Percentiles rank a stretch among this genome's conserved stretches.
phyloP scores from a whole-genome alignment of 169 alveolate species.

The Eimeria sp. region DNA sequence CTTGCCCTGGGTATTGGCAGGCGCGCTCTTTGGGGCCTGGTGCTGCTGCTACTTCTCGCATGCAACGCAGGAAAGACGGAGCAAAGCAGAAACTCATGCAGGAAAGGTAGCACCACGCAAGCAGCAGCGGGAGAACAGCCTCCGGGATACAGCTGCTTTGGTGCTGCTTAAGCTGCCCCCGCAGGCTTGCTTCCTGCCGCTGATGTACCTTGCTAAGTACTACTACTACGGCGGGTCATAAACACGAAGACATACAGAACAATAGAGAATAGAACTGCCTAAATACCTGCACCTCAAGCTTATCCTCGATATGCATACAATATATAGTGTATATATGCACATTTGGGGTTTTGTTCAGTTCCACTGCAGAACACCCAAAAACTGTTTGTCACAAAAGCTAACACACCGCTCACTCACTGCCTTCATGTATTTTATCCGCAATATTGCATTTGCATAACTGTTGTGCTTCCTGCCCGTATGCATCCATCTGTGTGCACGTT shows the following conservation, averaged over 20 bases:
- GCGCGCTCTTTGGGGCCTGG: constrained; percentile 66
- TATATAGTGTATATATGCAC: neutral
- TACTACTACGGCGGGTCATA: constrained; percentile 70
- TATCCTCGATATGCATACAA: neutral
- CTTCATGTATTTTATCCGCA: neutral
- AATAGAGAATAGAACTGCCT: neutral
- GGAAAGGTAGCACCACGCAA: neutral
- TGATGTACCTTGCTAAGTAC: constrained; percentile 70
- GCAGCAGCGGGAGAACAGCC: neutral
- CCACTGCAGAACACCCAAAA: neutral
- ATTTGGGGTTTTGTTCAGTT: neutral
- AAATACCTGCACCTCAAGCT: neutral
- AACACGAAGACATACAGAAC: neutral
- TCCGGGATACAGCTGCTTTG: neutral
- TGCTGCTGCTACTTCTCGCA: constrained; percentile 76
- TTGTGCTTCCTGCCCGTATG: no score
- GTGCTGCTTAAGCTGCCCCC: constrained; percentile 69
- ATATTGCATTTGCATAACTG: neutral
- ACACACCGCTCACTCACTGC: neutral
- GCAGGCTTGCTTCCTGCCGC: constrained; percentile 74
- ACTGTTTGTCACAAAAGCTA: neutral
- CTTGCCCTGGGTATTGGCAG: constrained; percentile 67
- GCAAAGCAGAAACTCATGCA: neutral
- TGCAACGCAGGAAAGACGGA: neutral
- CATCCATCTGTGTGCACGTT: no score